A percentile compares a stretch with the other conserved stretches of the same genome.
phyloP scores from a whole-genome alignment of 2,329 filamentous ascomycete genomes.

The Calonectria pseudoreteaudii region DNA sequence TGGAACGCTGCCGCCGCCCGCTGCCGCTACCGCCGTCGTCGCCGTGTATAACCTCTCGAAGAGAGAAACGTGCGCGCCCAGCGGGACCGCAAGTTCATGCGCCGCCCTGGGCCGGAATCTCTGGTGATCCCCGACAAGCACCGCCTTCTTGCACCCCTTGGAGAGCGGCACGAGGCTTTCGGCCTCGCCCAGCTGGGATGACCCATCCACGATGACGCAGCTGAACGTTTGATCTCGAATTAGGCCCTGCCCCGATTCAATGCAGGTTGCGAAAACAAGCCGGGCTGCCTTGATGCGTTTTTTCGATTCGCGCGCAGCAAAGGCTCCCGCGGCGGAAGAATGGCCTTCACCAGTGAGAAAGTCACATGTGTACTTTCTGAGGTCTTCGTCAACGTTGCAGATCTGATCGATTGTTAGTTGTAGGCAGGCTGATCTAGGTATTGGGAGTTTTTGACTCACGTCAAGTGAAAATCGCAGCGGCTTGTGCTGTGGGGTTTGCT shows the following conservation, averaged over 20 bases:
- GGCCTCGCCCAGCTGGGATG: constrained; percentile 60
- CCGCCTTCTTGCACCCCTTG: constrained; percentile 55
- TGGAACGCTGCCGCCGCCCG: background rate
- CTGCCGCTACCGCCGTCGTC: too few species aligned
- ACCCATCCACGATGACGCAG: constrained; percentile 58
- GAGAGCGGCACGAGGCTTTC: constrained; percentile 53
- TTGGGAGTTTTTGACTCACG: background rate
- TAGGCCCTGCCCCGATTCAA: constrained; percentile 54
- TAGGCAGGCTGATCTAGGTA: background rate
- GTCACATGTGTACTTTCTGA: constrained; percentile 51
- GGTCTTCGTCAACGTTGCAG: constrained; percentile 48
- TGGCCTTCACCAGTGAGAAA: constrained; percentile 47
- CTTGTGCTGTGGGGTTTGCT: background rate
- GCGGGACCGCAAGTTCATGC: constrained; percentile 46
- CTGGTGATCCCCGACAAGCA: constrained; percentile 60
- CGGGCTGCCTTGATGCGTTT: constrained; percentile 49
- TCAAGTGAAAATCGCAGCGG: constrained; percentile 32
- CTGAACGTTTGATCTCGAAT: constrained; percentile 53
- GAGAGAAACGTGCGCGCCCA: constrained; percentile 55
- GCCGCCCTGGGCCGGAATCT: constrained; percentile 59
- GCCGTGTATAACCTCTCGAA: constrained; percentile 55
- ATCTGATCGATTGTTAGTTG: constrained; percentile 36
- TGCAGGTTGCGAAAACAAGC: constrained; percentile 59
- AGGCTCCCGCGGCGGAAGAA: constrained; percentile 34
- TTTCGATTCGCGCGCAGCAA: constrained; percentile 51